Evolutionary conservation across 169 alveolate genomes (phyloP), one percentile per base, ranked within the genome.

Genomic region (Toxoplasma gondii): DNA sequence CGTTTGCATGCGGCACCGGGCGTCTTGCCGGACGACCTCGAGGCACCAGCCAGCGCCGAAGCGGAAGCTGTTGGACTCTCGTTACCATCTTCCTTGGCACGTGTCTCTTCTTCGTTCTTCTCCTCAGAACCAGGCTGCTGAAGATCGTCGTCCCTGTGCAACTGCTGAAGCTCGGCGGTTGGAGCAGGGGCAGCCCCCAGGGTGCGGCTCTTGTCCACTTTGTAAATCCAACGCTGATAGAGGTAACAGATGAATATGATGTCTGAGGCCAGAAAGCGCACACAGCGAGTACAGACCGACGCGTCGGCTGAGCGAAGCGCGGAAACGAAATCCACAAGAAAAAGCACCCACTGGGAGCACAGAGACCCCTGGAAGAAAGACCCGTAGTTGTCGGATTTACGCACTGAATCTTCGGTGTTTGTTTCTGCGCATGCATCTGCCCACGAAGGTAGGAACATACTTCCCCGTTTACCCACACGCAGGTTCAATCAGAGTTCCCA

Each of bases 171-270:
- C 84, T 24, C 39, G 78, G 78, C 36, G 34, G 78, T 10, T 36
- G 16, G 78, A 36, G 90, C 70, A 43, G 90, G 90, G 39, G 67
- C 49, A 36, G 80, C 88, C 74, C 84, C 96, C 43, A 80, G 39
- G 36, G 95, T 80, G 43, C 96, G 43, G 34, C 67, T 81, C 80
- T 93, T 81, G 86, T 95, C 96, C 2, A 93, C 97, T 12, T 91
- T 38, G 93, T 98, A 97, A 5, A 96, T 97, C 98, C 99, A 98
- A 91, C 99, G 96, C 96, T 98, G 98, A 94, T 98, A 99, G 43
- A 98, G 91, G 91, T 98, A 99, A 88, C 98, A 97, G 2, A 98
- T 92, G 97, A 99, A 99, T 45, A 99, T 98, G 31, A 98, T 96
- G 95, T 99, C 97, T 94, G 95, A 27, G 82, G 17, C 43, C 9